These are phyloP conservation scores for Saccharomyces paradoxus DNA, from an alignment of 805 yeast species.

Conservation along the genomic window DNA sequence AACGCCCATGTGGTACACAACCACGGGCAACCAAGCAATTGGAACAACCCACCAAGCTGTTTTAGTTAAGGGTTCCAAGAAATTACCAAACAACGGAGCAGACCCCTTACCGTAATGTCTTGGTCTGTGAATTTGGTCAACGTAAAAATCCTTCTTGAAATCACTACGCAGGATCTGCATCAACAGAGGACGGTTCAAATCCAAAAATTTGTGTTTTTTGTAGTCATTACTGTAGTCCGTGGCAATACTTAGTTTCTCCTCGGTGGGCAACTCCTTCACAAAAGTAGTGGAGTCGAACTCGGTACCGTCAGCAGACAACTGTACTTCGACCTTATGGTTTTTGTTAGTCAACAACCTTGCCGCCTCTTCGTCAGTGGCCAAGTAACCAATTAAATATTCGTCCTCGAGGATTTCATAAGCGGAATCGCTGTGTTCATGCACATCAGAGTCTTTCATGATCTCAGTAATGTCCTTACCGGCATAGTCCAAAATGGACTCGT, in stretches of 20 bases:
- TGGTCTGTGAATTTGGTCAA: conserved; percentile 95
- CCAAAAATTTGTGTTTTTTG: conserved; percentile 75
- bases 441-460: conserved; percentile 36
- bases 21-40: conserved; percentile 75
- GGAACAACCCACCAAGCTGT: conserved; percentile 97
- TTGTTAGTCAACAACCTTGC: conserved; percentile 56
- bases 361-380: conserved; percentile 78
- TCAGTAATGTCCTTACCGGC: conserved; percentile 79
- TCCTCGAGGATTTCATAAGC: conserved; percentile 86
- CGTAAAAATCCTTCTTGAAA: conserved; percentile 80
- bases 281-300: conserved; percentile 44
- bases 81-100: conserved; percentile 91
- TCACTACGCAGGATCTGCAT: conserved; percentile 68
- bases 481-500: conserved; percentile 55
- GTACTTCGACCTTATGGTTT: conserved; percentile 53
- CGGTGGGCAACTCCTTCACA: conserved; percentile 58
- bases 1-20: conserved; percentile 49
- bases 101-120: conserved; percentile 97
- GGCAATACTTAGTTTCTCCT: conserved; percentile 61
- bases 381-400: conserved; percentile 65
- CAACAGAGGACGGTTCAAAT: conserved; percentile 72
- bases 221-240: conserved; percentile 73
- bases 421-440: conserved; percentile 75
- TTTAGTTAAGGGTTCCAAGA: conserved; percentile 80
- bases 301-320: conserved; percentile 32